A percentile compares a stretch with the other conserved stretches of the same genome.
Evolutionary conservation across 768 basidiomycete species (phyloP).

Genomic region (Punctularia strigosozonata): DNA sequence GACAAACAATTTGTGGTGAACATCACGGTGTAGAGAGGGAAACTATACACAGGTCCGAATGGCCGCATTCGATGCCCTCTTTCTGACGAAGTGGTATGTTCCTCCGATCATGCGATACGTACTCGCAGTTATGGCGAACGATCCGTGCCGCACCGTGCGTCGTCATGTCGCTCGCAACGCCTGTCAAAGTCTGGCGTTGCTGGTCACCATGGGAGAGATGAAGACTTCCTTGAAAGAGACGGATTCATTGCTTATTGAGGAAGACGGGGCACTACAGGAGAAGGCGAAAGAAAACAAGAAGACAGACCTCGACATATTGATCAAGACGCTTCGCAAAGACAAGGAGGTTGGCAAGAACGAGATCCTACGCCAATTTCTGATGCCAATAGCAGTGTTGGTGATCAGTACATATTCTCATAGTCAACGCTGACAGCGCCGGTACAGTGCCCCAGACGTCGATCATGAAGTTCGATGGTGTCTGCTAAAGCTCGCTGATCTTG

Average conservation of each 20-base stretch:
- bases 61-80: slow-evolving; percentile 88
- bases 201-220: slow-evolving; percentile 88
- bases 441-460: slow-evolving; percentile 65
- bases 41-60: slow-evolving; percentile 88
- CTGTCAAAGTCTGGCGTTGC: slow-evolving; percentile 75
- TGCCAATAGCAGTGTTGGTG: slow-evolving; percentile 71
- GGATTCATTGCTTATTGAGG: slow-evolving; percentile 74
- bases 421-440: neutral
- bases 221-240: slow-evolving; percentile 61
- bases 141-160: slow-evolving; percentile 71
- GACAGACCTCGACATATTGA: slow-evolving; percentile 73
- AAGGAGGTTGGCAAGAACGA: slow-evolving; percentile 76
- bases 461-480: slow-evolving; percentile 86
- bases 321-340: slow-evolving; percentile 82
- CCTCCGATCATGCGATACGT: slow-evolving; percentile 81
- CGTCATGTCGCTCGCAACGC: slow-evolving; percentile 81
- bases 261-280: slow-evolving; percentile 65
- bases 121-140: slow-evolving; percentile 75
- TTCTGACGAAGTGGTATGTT: slow-evolving; percentile 82
- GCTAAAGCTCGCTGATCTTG: slow-evolving; percentile 83
- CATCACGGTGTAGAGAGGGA: slow-evolving; percentile 54
- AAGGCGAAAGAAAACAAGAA: slow-evolving; percentile 67
- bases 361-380: slow-evolving; percentile 63
- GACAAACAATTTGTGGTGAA: neutral
- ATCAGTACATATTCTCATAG: neutral